Percentiles rank a stretch among this genome's conserved stretches.
These are phyloP conservation scores for Dendrobium officinale DNA, from an alignment of 106 monocot genomes.

Conservation along the genomic window DNA sequence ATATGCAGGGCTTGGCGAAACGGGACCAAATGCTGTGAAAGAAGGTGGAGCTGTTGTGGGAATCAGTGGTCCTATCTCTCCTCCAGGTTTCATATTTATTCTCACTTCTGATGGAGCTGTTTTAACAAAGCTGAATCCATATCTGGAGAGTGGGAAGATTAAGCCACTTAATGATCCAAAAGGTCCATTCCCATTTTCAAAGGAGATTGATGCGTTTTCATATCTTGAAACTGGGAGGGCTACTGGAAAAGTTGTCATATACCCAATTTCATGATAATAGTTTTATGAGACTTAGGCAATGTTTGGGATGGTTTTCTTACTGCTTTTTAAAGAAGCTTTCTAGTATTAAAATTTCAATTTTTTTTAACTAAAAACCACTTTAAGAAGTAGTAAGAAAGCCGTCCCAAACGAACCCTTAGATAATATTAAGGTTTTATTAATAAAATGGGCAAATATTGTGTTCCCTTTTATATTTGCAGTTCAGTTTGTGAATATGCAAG, in stretches of 20 bases:
- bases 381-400: too few species aligned
- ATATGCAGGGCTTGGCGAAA: slow-evolving; percentile 60
- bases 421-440: too few species aligned
- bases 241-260: slow-evolving; percentile 71
- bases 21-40: slow-evolving; percentile 65
- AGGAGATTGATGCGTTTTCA: slow-evolving; percentile 60
- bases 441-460: too few species aligned
- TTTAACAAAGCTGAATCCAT: slow-evolving; percentile 57
- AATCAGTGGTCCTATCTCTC: slow-evolving; percentile 50
- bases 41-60: slow-evolving; percentile 71
- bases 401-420: too few species aligned
- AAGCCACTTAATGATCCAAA: slow-evolving; percentile 77
- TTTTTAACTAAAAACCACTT: too few species aligned
- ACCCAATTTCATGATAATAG: slow-evolving; percentile 52
- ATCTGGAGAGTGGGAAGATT: slow-evolving; percentile 61
- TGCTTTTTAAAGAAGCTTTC: too few species aligned
- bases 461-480: too few species aligned
- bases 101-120: slow-evolving; percentile 66
- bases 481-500: too few species aligned
- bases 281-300: too few species aligned
- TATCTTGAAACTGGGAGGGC: slow-evolving; percentile 79
- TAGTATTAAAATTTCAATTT: too few species aligned
- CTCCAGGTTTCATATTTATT: slow-evolving; percentile 72
- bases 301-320: too few species aligned
- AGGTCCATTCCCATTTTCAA: slow-evolving; percentile 55